Evolutionary conservation across 495 filamentous ascomycete species (phyloP), one percentile per base, ranked within the genome.

Genomic region (Aspergillus sparsus): DNA sequence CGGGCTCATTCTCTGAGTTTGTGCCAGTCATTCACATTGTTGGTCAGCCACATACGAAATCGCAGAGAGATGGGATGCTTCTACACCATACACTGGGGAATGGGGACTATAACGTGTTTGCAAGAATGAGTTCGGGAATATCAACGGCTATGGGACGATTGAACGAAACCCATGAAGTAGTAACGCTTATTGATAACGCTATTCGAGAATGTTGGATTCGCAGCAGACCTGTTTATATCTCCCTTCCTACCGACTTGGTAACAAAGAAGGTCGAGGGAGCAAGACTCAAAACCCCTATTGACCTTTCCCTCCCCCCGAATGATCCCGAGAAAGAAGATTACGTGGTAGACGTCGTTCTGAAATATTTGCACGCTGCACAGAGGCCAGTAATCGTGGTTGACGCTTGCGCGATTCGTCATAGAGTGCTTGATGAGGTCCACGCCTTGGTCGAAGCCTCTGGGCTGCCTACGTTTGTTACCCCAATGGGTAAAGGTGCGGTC

Each of bases 51-150:
- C 72, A 72, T 33, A 80, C 74, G 21, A 57, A 72, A 9, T 78
- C 78, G 4, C 82, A 85, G 58, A 76, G 71, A 53, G 76, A 79
- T 70, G 82, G 82, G 10, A 79, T 80, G 73, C 77, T 95, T n/a
- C 80, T 98, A 11, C 93, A 98, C 70, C 93, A 98, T 73, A 96
- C 93, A 1, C 86, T 98, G 12, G 93, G 92, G 35, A 94, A 96
- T 67, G 93, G 93, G 33, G 88, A 94, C 68, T 94, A 89, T 72
- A 85, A 89, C 57, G 90, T 89, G n/a, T 97, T 94, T 67, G 77
- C 83, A 62, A 81, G 87, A 60, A 97, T 97, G 88, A 88, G 79
- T 68, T 74, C 76, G 12, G 74, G 82, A 21, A 87, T 97, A 61
- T 88, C 90, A 6, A 89, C 86, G 68, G 82, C 85, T 34, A 77